These are phyloP conservation scores for Eimeria maxima DNA, from an alignment of 169 alveolate species.

Conservation along the genomic window DNA sequence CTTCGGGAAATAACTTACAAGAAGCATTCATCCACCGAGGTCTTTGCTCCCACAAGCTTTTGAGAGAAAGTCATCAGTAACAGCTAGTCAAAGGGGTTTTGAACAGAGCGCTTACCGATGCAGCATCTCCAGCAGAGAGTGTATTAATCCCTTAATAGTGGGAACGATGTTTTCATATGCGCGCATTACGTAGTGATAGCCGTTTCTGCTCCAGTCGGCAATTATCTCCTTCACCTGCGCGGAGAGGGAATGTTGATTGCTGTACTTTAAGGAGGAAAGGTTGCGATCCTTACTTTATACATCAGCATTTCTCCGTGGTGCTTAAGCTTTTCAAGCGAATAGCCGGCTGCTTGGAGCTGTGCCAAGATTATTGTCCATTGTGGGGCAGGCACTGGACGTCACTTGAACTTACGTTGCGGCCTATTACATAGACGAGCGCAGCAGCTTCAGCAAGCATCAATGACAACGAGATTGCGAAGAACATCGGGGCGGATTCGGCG, in stretches of 20 bases:
- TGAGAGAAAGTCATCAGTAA: not conserved
- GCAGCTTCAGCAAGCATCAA: slow-evolving; percentile 70
- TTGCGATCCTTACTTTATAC: not conserved
- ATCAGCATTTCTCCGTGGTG: slow-evolving; percentile 40
- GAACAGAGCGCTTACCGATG: not conserved
- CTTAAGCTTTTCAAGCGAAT: slow-evolving; percentile 48
- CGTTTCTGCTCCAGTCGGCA: slow-evolving; percentile 48
- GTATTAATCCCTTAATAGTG: not conserved
- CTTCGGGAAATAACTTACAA: not conserved
- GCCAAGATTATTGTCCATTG: not conserved
- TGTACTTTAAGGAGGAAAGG: not conserved
- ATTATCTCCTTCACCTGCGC: slow-evolving; percentile 24
- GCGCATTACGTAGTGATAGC: slow-evolving; percentile 62
- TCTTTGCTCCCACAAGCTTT: slow-evolving; percentile 69
- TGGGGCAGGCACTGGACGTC: not conserved
- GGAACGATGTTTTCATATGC: slow-evolving; percentile 50
- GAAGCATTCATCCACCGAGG: slow-evolving; percentile 73
- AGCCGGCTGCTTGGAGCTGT: slow-evolving; percentile 74
- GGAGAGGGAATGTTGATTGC: not conserved
- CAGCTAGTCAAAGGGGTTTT: not conserved
- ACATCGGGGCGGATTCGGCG: slow-evolving; percentile 70
- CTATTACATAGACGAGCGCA: slow-evolving; percentile 6
- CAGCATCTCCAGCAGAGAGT: slow-evolving; percentile 25
- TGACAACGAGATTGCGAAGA: slow-evolving; percentile 65
- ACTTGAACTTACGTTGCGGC: slow-evolving; percentile 32